A percentile compares a stretch with the other conserved stretches of the same genome.
These are phyloP conservation scores for Ceratobasidium sp. DNA, from an alignment of 1,284 basidiomycete species.

Conservation along the genomic window DNA sequence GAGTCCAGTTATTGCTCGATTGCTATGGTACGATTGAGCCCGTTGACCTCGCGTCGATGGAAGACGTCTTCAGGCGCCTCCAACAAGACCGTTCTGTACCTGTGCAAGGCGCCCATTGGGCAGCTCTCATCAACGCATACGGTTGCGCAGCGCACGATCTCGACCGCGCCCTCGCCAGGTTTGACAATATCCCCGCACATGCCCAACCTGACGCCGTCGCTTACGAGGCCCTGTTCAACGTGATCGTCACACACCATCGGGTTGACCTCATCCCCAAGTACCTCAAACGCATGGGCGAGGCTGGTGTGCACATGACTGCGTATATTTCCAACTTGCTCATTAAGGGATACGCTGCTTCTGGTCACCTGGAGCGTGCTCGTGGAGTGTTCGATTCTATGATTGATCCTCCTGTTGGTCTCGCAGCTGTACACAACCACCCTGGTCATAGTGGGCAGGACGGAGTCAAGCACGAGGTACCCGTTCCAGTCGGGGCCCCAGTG, in stretches of 20 bases:
- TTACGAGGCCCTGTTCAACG: constrained; percentile 91
- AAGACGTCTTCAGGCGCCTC: constrained; percentile 71
- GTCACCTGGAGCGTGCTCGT: constrained; percentile 73
- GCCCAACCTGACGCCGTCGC: constrained; percentile 78
- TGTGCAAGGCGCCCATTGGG: constrained; percentile 88
- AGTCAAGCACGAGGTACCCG: constrained; percentile 46
- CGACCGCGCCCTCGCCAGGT: constrained; percentile 74
- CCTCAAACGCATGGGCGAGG: constrained; percentile 64
- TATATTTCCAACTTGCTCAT: constrained; percentile 95
- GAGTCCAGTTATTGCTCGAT: constrained; percentile 81
- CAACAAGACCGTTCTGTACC: constrained; percentile 58
- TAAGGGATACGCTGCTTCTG: constrained; percentile 79
- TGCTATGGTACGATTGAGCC: constrained; percentile 87
- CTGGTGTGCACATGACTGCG: constrained; percentile 85
- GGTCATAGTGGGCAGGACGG: constrained; percentile 58
- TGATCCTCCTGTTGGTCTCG: constrained; percentile 86
- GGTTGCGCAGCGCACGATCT: constrained; percentile 83
- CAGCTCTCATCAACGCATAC: constrained; percentile 87
- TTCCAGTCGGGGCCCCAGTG: constrained; percentile 63
- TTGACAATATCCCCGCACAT: constrained; percentile 72
- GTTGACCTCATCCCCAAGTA: constrained; percentile 80
- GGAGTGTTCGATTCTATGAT: constrained; percentile 81
- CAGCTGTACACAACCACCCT: constrained; percentile 86
- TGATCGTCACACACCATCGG: constrained; percentile 78
- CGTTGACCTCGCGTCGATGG: constrained; percentile 76